Evolutionary conservation across 305 asterid genomes (phyloP).

Genomic region (Euphrasia arctica): DNA sequence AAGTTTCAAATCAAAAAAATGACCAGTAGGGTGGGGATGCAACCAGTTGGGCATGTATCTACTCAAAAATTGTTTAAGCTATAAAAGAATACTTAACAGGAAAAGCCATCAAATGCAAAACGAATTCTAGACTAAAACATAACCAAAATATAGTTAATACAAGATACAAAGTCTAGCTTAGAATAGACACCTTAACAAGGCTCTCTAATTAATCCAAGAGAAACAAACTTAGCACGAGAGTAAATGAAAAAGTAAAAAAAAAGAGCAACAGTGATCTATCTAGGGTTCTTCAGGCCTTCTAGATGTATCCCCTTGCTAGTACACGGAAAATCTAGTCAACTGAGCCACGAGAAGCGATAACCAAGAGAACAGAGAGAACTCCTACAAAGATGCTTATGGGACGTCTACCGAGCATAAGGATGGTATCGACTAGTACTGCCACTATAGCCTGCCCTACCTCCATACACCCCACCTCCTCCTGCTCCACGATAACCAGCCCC

Average conservation of each 20-base stretch:
- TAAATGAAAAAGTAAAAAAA: neutral
- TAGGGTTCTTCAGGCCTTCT: slow-evolving; percentile 54
- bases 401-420: slow-evolving; percentile 86
- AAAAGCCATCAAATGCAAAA: slow-evolving; percentile 22
- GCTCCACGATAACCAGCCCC: slow-evolving; percentile 57
- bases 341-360: slow-evolving; percentile 52
- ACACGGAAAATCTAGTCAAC: slow-evolving; percentile 50
- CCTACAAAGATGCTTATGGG: slow-evolving; percentile 61
- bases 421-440: slow-evolving; percentile 81
- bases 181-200: slow-evolving; percentile 36
- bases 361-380: slow-evolving; percentile 52
- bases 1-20: neutral
- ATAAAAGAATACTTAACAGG: slow-evolving; percentile 1
- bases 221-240: slow-evolving; percentile 26
- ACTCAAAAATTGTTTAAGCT: slow-evolving; percentile 23
- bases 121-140: slow-evolving; percentile 30
- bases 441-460: slow-evolving; percentile 93
- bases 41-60: neutral
- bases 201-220: slow-evolving; percentile 28
- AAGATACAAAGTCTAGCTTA: slow-evolving; percentile 40
- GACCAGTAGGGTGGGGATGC: slow-evolving; percentile 5
- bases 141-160: slow-evolving; percentile 37
- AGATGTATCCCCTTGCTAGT: slow-evolving; percentile 59
- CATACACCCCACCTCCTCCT: slow-evolving; percentile 75
- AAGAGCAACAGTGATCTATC: slow-evolving; percentile 29